Evolutionary conservation across 805 yeast genomes (phyloP).

Genomic region (Wickerhamomyces chambardii): DNA sequence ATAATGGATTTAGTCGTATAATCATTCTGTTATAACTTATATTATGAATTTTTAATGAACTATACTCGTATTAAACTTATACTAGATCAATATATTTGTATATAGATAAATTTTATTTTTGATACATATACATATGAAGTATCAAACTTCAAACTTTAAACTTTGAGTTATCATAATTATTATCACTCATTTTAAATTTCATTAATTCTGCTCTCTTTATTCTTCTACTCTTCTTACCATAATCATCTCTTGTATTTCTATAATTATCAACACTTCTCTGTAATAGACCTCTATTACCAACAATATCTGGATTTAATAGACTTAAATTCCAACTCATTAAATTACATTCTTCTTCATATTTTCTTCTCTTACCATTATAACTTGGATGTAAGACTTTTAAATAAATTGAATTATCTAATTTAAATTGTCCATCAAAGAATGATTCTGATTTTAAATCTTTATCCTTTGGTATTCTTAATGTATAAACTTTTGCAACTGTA

Average conservation of each 20-base stretch:
- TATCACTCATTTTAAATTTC: too few relatives aligned
- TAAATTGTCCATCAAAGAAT: conserved; percentile 21
- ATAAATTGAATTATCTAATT: conserved; percentile 33
- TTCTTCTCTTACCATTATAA: conserved; percentile 34
- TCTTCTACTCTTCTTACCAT: conserved; percentile 27
- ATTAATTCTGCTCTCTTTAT: conserved; percentile 22
- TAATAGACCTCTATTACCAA: conserved; percentile 33
- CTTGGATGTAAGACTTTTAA: conserved; percentile 35
- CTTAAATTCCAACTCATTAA: conserved; percentile 38
- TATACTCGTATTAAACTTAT: too few relatives aligned
- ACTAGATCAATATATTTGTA: too few relatives aligned
- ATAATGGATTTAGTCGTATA: too few relatives aligned
- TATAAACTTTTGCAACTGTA: too few relatives aligned
- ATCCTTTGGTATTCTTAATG: too few relatives aligned
- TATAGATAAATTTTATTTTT: too few relatives aligned
- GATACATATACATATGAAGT: too few relatives aligned
- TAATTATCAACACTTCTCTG: conserved; percentile 45
- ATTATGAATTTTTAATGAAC: too few relatives aligned
- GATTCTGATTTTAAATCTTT: not conserved
- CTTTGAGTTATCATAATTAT: too few relatives aligned
- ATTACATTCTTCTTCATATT: conserved; percentile 39
- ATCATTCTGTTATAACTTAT: too few relatives aligned
- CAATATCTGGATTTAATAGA: conserved; percentile 30
- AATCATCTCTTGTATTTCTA: conserved; percentile 37
- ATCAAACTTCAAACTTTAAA: too few relatives aligned